phyloP scores from a whole-genome alignment of 164 flowering plant species.

The Umbellularia californica region DNA sequence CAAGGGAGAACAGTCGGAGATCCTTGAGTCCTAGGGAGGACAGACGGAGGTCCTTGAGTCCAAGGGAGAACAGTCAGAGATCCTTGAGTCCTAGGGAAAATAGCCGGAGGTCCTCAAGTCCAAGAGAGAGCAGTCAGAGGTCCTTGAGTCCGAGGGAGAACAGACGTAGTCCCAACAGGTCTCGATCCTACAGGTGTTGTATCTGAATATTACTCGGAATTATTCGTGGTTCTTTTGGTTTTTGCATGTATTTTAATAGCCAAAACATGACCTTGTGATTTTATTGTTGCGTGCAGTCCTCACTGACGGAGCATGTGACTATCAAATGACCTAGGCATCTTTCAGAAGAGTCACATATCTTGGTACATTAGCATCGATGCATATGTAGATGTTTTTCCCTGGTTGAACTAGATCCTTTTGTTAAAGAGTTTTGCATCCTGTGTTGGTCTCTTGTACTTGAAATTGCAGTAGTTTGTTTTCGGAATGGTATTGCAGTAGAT shows the following conservation, averaged over 20 bases:
- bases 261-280: not conserved
- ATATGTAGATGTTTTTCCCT: no score
- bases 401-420: not conserved
- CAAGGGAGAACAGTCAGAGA: not conserved
- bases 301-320: not conserved
- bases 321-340: not conserved
- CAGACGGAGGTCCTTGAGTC: constrained; percentile 11
- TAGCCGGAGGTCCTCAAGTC: not conserved
- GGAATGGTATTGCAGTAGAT: no score
- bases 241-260: not conserved
- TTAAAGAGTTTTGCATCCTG: no score
- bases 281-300: not conserved
- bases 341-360: not conserved
- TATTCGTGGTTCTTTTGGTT: not conserved
- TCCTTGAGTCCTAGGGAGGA: not conserved
- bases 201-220: not conserved
- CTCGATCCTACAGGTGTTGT: constrained; percentile 1
- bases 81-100: not conserved
- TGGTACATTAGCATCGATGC: not conserved
- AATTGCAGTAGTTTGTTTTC: no score
- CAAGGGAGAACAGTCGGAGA: not conserved
- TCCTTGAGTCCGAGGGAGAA: not conserved
- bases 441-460: no score
- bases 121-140: not conserved
- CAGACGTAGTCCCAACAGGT: constrained; percentile 27